These are phyloP conservation scores for Microbotryum intermedium DNA, from an alignment of 1,284 basidiomycete species.

Conservation along the genomic window DNA sequence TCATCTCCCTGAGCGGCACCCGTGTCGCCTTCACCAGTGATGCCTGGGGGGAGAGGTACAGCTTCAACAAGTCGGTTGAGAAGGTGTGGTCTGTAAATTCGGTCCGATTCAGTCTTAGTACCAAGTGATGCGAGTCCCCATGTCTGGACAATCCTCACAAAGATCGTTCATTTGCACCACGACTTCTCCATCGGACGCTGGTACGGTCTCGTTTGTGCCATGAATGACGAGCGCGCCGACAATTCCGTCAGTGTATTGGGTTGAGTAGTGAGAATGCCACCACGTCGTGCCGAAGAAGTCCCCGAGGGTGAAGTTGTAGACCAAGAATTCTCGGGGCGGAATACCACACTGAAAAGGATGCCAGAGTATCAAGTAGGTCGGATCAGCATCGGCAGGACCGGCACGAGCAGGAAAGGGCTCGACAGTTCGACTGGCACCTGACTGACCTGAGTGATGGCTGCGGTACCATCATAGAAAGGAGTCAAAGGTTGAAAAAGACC, in stretches of 20 bases:
- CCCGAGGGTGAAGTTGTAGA: slow-evolving; percentile 21
- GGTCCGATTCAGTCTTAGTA: no score
- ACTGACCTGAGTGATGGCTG: slow-evolving; percentile 25
- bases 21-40: slow-evolving; percentile 7
- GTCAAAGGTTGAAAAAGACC: slow-evolving; percentile 24
- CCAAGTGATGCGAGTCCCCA: no score
- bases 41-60: slow-evolving; percentile 32
- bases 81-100: slow-evolving; percentile 34
- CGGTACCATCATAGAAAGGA: slow-evolving; percentile 23
- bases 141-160: slow-evolving; percentile 13
- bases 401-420: no score
- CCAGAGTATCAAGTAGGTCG: no score
- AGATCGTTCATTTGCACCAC: slow-evolving; percentile 41
- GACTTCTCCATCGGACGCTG: slow-evolving; percentile 40
- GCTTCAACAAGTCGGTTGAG: slow-evolving; percentile 35
- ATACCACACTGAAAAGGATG: slow-evolving; percentile 33
- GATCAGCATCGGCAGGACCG: no score
- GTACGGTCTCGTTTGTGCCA: slow-evolving; percentile 19
- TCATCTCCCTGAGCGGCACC: slow-evolving; percentile 14
- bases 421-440: no score
- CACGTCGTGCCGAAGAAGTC: slow-evolving; percentile 22
- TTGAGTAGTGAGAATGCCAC: slow-evolving; percentile 19
- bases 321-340: slow-evolving; percentile 19
- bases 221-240: slow-evolving; percentile 6
- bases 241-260: slow-evolving; percentile 13